A percentile compares a stretch with the other conserved stretches of the same genome.
Evolutionary conservation across 345 rosid genomes (phyloP).

Genomic region (Gossypium turneri): DNA sequence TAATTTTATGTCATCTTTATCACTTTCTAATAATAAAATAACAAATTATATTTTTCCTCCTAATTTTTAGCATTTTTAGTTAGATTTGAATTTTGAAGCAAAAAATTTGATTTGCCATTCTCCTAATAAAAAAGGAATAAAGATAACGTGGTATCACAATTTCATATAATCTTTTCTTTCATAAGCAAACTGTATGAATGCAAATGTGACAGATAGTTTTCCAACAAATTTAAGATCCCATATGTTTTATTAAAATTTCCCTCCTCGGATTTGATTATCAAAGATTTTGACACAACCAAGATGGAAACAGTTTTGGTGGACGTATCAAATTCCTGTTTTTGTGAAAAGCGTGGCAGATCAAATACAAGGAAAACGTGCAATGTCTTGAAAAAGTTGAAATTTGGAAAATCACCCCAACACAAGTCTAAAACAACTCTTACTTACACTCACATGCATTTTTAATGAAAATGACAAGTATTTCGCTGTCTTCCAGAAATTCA

Average conservation of each 20-base stretch:
- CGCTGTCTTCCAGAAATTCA: background rate
- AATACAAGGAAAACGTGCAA: background rate
- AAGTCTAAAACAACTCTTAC: background rate
- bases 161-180: too few species aligned
- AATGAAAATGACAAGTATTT: constrained; percentile 22
- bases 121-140: too few species aligned
- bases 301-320: background rate
- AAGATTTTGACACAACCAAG: background rate
- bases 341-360: constrained; percentile 5
- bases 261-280: background rate
- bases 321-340: background rate
- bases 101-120: too few species aligned
- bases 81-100: too few species aligned
- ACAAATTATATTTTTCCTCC: fast-evolving
- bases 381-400: constrained; percentile 12
- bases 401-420: constrained; percentile 2
- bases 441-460: constrained; percentile 14
- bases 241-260: background rate
- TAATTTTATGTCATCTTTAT: too few species aligned
- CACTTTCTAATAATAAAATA: too few species aligned
- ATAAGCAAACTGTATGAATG: too few species aligned
- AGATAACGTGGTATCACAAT: too few species aligned
- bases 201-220: background rate
- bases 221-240: background rate
- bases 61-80: too few species aligned